Evolutionary conservation across 225 moss, liverwort and hornwort species (phyloP).

Genomic region (Bryum argenteum): DNA sequence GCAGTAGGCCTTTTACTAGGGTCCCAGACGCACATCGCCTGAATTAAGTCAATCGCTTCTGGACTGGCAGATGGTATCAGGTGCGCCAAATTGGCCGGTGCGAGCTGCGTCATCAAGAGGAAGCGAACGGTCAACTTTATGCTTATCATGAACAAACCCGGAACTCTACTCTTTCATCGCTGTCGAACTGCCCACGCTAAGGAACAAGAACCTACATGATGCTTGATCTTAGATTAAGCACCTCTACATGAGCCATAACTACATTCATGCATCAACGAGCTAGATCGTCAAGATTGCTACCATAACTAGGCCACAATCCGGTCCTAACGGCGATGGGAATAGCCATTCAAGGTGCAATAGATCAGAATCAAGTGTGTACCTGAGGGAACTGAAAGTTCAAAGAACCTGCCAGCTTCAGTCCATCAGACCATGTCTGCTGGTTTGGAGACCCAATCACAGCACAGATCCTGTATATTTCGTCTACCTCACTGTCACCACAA

Average conservation of each 20-base stretch:
- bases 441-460: conserved; percentile 70
- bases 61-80: conserved; percentile 74
- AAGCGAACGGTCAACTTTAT: no score
- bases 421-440: conserved; percentile 72
- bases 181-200: background rate
- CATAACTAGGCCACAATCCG: no score
- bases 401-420: conserved; percentile 75
- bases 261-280: background rate
- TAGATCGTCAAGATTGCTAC: no score
- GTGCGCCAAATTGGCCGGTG: conserved; percentile 44
- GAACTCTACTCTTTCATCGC: background rate
- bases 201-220: background rate
- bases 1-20: conserved; percentile 77
- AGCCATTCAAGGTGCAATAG: background rate
- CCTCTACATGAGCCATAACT: background rate
- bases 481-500: conserved; percentile 51
- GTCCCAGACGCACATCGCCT: conserved; percentile 90
- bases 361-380: conserved; percentile 29
- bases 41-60: conserved; percentile 69
- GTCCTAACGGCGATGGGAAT: background rate
- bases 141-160: background rate
- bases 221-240: background rate
- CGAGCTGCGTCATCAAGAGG: conserved; percentile 44
- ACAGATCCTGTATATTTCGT: conserved; percentile 74
- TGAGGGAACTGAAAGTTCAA: conserved; percentile 69